Evolutionary conservation across 192 early-diverging fungal species (phyloP).

Genomic region (Dissophora globulifera): DNA sequence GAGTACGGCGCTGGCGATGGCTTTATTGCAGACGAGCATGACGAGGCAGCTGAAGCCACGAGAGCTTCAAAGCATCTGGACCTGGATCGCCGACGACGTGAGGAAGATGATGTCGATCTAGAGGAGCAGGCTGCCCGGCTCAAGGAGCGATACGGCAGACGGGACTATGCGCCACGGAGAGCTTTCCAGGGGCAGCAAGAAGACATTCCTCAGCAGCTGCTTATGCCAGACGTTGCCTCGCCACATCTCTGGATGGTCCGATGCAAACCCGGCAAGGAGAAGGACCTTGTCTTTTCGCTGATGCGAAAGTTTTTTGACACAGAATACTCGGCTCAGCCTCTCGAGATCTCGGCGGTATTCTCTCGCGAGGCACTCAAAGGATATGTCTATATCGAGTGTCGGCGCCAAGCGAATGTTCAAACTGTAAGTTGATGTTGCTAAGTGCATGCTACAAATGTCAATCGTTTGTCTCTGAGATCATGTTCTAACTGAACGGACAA

Average conservation of each 20-base stretch:
- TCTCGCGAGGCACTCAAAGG: slow-evolving; percentile 85
- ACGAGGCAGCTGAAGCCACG: slow-evolving; percentile 70
- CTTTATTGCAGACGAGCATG: slow-evolving; percentile 77
- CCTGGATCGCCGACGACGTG: slow-evolving; percentile 71
- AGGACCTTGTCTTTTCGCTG: slow-evolving; percentile 82
- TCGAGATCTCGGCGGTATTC: slow-evolving; percentile 85
- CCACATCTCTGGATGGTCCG: slow-evolving; percentile 92
- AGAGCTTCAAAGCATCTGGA: slow-evolving; percentile 74
- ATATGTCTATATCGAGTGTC: slow-evolving; percentile 93
- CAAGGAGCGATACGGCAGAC: slow-evolving; percentile 78
- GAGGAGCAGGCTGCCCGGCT: slow-evolving; percentile 84
- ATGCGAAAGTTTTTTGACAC: slow-evolving; percentile 82
- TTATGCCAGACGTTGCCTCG: slow-evolving; percentile 87
- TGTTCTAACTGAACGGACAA: too few relatives aligned
- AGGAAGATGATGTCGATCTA: slow-evolving; percentile 82
- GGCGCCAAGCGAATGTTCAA: slow-evolving; percentile 81
- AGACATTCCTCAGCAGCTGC: slow-evolving; percentile 78
- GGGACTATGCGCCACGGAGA: slow-evolving; percentile 56
- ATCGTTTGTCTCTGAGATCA: too few relatives aligned
- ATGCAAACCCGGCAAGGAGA: slow-evolving; percentile 90
- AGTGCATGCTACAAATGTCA: too few relatives aligned
- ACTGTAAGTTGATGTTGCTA: slow-evolving; percentile 58
- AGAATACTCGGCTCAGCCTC: slow-evolving; percentile 65
- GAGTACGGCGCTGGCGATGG: slow-evolving; percentile 71
- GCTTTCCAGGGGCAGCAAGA: slow-evolving; percentile 62